Base-by-base conservation (phyloP, 192 early-diverging fungal species). In the Diversispora eburnea region DNA sequence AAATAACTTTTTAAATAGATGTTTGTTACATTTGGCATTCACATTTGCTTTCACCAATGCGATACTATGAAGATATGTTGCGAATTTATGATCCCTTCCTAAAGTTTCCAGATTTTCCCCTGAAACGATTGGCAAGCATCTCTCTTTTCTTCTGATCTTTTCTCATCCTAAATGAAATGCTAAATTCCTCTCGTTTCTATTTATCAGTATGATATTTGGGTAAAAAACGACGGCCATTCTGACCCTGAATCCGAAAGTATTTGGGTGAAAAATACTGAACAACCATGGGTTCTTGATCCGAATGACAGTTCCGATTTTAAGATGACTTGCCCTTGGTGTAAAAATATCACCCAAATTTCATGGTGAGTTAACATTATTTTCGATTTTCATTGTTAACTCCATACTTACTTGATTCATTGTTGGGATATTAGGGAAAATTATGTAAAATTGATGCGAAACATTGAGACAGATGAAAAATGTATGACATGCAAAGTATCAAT, bases 21-120 rank as follows among this genome's bases (percentile, higher is more conserved):
- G 84, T 87, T 22, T 80, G 78, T 2, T 70, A 77, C 51, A 83
- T 87, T 49, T 87, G 86, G 86, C 86, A 87, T 59, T 42, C 70
- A 42, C 86, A 87, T 62, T 79, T 81, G 77, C 25, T 33, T 33
- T 33, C 25, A 33, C 25, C 25, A 33, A 33, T 33, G 25, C 25
- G 25, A 1, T 33, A 33, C 25, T 33, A 33, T 33, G 25, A 33
- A 33, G 25, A 33, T 33, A 33, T 33, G 25, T 33, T 33, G 25
- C 25, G 25, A 33, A 33, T 33, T 33, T 33, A 33, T 33, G 25
- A 33, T 33, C 25, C 2, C 25, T 2, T 2, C 0, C 25, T 1
- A 33, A 33, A 33, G 25, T 33, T 33, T 33, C 25, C 25, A 2
- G 25, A 33, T 33, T 33, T 33, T 33, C 25, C 25, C 25, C 25